Evolutionary conservation across 768 basidiomycete species (phyloP), one percentile per base, ranked within the genome.

Genomic region (Xerocomellus amylosporus): DNA sequence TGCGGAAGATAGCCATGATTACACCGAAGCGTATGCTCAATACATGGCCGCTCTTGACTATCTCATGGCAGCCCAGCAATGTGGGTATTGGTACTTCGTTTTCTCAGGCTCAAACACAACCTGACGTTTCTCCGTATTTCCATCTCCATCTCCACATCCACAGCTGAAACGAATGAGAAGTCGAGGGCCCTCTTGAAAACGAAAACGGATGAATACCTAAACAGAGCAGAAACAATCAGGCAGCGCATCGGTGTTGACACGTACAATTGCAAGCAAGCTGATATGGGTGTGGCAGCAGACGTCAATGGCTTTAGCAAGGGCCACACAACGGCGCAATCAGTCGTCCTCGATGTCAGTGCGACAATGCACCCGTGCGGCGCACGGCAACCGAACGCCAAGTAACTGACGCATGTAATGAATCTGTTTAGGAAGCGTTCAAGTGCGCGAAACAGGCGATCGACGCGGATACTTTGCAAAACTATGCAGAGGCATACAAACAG

Each of bases 1-100:
- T 49, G 87, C 89, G 59, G 96, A 98, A 74, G 81, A 82, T 52
- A 90, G 89, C 70, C 85, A 87, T 72, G 89, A 95, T 72, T 98
- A 97, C 75, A 77, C 82, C 8, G 92, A 93, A 66, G 93, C 94
- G 17, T 95, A 90, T 81, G 93, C 89, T 73, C 80, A 85, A 60
- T 95, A 96, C 74, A 87, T 88, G 77, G 93, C 97, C 74, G 81
- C 92, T 2, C 80, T 98, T 53, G 96, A 98, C 70, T 98, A 94
- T 72, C 98, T 98, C 73, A 92, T 97, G 88, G 88, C 97, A 63
- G 93, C 93, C 14, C 77, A 93, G 67, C 93, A 92, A 72, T 91
- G 92, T 93, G 59, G 4, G 66, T 55, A 28, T 12, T 22, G 12
- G 13, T 10, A n/a, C 15, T 19, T 38, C 9, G 14, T 38, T 19